These are phyloP conservation scores for Penicillium diatomitis DNA, from an alignment of 495 filamentous ascomycete genomes.

Conservation along the genomic window DNA sequence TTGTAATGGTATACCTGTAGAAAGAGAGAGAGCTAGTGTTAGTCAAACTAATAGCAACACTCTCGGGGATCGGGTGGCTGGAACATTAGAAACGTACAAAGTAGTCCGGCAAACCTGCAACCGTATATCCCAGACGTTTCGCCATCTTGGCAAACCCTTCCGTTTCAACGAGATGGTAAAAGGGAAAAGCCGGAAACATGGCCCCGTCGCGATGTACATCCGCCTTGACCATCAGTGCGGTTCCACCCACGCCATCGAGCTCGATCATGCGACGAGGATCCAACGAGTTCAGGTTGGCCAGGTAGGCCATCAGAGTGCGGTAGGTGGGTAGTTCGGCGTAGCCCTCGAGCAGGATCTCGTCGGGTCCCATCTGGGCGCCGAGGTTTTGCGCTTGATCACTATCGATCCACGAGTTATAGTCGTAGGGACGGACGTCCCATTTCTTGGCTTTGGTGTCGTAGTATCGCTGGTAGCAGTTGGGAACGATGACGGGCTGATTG, in stretches of 20 bases:
- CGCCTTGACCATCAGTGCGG: slow-evolving; percentile 88
- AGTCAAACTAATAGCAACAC: no score
- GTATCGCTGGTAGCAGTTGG: slow-evolving; percentile 92
- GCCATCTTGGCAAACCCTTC: slow-evolving; percentile 99
- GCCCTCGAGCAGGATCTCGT: slow-evolving; percentile 90
- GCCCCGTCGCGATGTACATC: slow-evolving; percentile 96
- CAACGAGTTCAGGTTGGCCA: slow-evolving; percentile 46
- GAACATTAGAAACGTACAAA: slow-evolving; percentile 51
- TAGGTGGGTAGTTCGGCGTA: slow-evolving; percentile 91
- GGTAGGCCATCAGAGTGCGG: slow-evolving; percentile 83
- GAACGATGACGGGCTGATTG: slow-evolving; percentile 79
- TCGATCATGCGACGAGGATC: slow-evolving; percentile 54
- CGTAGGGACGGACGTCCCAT: slow-evolving; percentile 73
- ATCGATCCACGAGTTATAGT: slow-evolving; percentile 96
- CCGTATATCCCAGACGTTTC: slow-evolving; percentile 70
- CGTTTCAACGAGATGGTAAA: slow-evolving; percentile 95
- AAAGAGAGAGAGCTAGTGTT: not conserved
- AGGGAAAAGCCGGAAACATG: slow-evolving; percentile 96
- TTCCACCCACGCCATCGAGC: slow-evolving; percentile 90
- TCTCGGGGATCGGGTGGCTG: no score
- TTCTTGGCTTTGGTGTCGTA: slow-evolving; percentile 60
- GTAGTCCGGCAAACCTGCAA: slow-evolving; percentile 88
- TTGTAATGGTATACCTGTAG: slow-evolving; percentile 81
- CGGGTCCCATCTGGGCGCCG: slow-evolving; percentile 67
- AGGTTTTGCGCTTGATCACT: slow-evolving; percentile 65